Percentiles rank a stretch among this genome's conserved stretches.
phyloP scores from a whole-genome alignment of 1,139 yeast genomes.

The Lodderomyces margitis region DNA sequence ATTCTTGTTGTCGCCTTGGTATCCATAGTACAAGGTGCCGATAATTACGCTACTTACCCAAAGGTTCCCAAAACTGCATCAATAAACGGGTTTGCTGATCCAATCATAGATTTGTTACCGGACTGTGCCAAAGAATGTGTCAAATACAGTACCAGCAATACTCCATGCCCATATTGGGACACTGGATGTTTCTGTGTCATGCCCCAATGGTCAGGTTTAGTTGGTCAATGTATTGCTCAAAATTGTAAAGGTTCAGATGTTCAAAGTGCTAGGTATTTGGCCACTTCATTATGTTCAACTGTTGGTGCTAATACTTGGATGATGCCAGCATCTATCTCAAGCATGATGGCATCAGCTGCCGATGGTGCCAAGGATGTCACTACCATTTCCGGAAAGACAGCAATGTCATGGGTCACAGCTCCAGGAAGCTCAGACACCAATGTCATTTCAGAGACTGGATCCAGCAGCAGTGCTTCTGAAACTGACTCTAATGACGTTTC shows the following conservation, averaged over 20 bases:
- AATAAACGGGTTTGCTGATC: slow-evolving; percentile 54
- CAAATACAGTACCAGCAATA: slow-evolving; percentile 29
- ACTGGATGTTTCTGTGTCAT: slow-evolving; percentile 54
- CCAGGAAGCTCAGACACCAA: slow-evolving; percentile 17
- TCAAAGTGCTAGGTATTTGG: slow-evolving; percentile 36
- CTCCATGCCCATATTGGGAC: slow-evolving; percentile 56
- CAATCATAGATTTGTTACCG: slow-evolving; percentile 40
- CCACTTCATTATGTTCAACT: slow-evolving; percentile 38
- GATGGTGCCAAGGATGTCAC: slow-evolving; percentile 15
- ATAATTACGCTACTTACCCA: slow-evolving; percentile 38
- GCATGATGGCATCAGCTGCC: slow-evolving; percentile 30
- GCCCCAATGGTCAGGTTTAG: slow-evolving; percentile 46
- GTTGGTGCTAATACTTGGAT: slow-evolving; percentile 49
- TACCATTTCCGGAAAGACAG: slow-evolving; percentile 15
- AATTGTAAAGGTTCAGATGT: slow-evolving; percentile 42
- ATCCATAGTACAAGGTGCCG: slow-evolving; percentile 14
- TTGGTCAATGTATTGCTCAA: slow-evolving; percentile 45
- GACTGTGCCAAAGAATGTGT: slow-evolving; percentile 46
- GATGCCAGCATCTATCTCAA: slow-evolving; percentile 42
- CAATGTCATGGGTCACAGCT: slow-evolving; percentile 14
- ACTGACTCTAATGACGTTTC: slow-evolving; percentile 7
- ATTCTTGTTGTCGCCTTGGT: slow-evolving; percentile 4
- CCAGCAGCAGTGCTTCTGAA: neutral
- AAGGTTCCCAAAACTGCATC: slow-evolving; percentile 48
- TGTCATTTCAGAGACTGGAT: slow-evolving; percentile 11